Evolutionary conservation across 2,329 filamentous ascomycete species (phyloP), one percentile per base, ranked within the genome.

Genomic region (Arthrobotrys entomopaga): DNA sequence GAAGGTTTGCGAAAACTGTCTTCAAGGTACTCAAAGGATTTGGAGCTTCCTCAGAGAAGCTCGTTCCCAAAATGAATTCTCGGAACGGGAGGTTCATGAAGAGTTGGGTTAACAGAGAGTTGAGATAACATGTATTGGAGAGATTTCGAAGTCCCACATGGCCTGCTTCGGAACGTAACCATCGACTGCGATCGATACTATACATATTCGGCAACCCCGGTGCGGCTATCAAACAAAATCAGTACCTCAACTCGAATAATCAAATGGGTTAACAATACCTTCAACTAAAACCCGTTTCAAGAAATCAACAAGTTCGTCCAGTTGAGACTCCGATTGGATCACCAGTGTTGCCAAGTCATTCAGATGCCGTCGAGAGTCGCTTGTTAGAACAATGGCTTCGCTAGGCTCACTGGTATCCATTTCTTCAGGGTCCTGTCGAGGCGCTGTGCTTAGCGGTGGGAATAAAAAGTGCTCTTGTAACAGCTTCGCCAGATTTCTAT

Each of bases 91-190:
- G 83, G 80, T 99, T 98, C 92, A 97, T 98, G 83, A 94, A 99
- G 0, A 99, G 87, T 80, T 99, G 95, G 0, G 93, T 94, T 74
- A 98, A 86, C 0, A 99, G 84, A 0, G 95, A 98, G 80, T 99
- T 99, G 80, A 98, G 86, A 80, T 99, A 99, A 82, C 95, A 99
- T 0, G 96, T 98, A 80, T 97, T 97, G 8, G 92, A 95, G 15
- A 97, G 86, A 79, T 99, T 99, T 66, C 87, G 87, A n/a, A 99
- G 82, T 0, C 95, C 95, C n/a, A 91, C 88, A 80, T 96, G 96
- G 19, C 92, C 93, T 76, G 91, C 91, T 0, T 87, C 82, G 1
- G 91, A 88, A 75, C 92, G 88, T n/a, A 77, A 66, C 78, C 78
- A 78, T 49, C 78, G 67, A 46, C 66, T 76, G 15, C 78, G 76